Conservation (phyloP, 2,329 filamentous ascomycete species). For the Geosmithia flava region DNA sequence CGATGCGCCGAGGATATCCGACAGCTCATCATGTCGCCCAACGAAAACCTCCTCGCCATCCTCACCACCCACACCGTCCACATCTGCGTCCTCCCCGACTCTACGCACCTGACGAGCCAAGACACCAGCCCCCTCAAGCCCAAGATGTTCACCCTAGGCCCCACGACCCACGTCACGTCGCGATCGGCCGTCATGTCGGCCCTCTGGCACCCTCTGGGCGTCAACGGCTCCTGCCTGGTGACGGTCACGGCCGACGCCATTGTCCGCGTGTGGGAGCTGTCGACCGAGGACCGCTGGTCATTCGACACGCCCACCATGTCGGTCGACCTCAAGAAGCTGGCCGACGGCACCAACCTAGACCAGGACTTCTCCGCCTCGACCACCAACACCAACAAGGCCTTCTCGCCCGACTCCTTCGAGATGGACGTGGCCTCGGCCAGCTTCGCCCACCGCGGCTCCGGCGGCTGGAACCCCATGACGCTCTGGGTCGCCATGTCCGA, state of each 20-base stretch:
- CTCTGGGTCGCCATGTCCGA: constrained; percentile 93
- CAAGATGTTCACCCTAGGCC: constrained; percentile 84
- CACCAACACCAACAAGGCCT: constrained; percentile 63
- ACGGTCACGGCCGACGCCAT: constrained; percentile 83
- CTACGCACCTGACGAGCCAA: constrained; percentile 58
- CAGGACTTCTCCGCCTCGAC: constrained; percentile 73
- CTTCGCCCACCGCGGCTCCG: constrained; percentile 55
- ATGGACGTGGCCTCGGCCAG: constrained; percentile 88
- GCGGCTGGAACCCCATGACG: constrained; percentile 93
- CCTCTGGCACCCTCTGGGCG: constrained; percentile 85
- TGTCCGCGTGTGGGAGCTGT: constrained; percentile 83
- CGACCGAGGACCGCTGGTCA: constrained; percentile 70
- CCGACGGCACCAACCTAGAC: constrained; percentile 68
- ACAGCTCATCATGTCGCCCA: constrained; percentile 76
- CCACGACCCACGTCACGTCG: constrained; percentile 81
- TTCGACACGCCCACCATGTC: constrained; percentile 76
- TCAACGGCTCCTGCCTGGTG: constrained; percentile 69
- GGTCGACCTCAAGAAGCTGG: constrained; percentile 80
- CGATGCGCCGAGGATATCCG: constrained; percentile 72
- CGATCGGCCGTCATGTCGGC: constrained; percentile 69
- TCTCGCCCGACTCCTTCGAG: constrained; percentile 80
- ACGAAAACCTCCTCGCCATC: constrained; percentile 71
- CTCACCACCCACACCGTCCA: constrained; percentile 81
- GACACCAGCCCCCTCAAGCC: constrained; percentile 61
- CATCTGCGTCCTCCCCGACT: constrained; percentile 73